Base-by-base conservation (phyloP, 2,329 filamentous ascomycete species). In the Cryphonectria radicalis region DNA sequence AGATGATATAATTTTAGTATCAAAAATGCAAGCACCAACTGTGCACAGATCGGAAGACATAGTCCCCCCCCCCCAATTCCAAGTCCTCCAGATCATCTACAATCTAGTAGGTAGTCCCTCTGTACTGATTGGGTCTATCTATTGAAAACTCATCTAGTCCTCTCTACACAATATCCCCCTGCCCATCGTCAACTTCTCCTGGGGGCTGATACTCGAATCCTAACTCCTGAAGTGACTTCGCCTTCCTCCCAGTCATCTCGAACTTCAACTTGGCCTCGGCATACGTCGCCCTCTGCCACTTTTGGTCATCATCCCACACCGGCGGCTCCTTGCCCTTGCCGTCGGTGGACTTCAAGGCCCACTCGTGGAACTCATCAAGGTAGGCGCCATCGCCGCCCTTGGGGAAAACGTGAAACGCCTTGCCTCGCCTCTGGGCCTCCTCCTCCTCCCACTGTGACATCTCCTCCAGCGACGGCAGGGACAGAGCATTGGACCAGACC, bases 211-310 rank as follows among this genome's bases (percentile, higher is more conserved):
- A 93, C 68, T 84, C 79, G 76, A 92, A 93, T 0, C 93, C 95
- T 42, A 97, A 83, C 75, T 97, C 92, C 74, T 88, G 86, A 32
- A 97, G 79, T 3, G 84, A 89, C 77, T 81, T 91, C 13, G 94
- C 90, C 8, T 81, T 83, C 50, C 90, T 86, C 0, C 93, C 94
- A 53, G 83, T 82, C 73, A 87, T 84, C 71, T 91, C 87, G 78
- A 96, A 98, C 42, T 86, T 88, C 75, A 90, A 86, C 80, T 93
- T 92, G 50, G 95, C 92, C 17, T 90, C 85, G 0, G 87, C 85
- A 75, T 92, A 92, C 4, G 90, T 84, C 70, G 87, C 85, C 25
- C 95, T 86, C 77, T 92, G 86, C 93, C 93, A 97, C 67, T 89
- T 88, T 75, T 92, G 83, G 80, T 90, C 88, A 63, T 89, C 87